A percentile compares a stretch with the other conserved stretches of the same genome.
phyloP scores from a whole-genome alignment of 371 early-diverging fungal genomes.

The Rhizopus microsporus region DNA sequence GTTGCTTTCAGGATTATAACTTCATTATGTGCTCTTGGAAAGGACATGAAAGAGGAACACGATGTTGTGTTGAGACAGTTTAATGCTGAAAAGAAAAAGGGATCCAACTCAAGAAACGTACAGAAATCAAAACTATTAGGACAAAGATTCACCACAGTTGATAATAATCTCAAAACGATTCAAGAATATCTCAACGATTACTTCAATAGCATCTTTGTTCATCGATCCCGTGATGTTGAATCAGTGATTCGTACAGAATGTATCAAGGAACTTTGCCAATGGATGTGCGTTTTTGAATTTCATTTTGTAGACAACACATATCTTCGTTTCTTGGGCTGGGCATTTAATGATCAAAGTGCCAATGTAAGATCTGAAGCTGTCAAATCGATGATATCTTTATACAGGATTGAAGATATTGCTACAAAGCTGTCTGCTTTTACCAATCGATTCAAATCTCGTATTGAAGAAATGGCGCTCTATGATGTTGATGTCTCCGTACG shows the following conservation, averaged over 20 bases:
- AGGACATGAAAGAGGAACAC: slow-evolving; percentile 57
- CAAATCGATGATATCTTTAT: slow-evolving; percentile 55
- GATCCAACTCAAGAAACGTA: slow-evolving; percentile 12
- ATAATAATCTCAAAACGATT: slow-evolving; percentile 33
- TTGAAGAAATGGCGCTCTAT: slow-evolving; percentile 81
- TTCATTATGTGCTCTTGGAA: slow-evolving; percentile 64
- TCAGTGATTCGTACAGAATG: slow-evolving; percentile 84
- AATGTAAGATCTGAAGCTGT: slow-evolving; percentile 67
- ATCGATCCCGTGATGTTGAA: slow-evolving; percentile 90
- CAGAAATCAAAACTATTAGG: slow-evolving; percentile 20
- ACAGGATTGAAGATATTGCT: slow-evolving; percentile 51
- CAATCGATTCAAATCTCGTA: slow-evolving; percentile 70
- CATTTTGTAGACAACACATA: slow-evolving; percentile 74
- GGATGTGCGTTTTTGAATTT: slow-evolving; percentile 73
- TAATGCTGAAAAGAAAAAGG: slow-evolving; percentile 30
- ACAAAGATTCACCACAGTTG: slow-evolving; percentile 17
- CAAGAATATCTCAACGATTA: slow-evolving; percentile 58
- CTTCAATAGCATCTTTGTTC: slow-evolving; percentile 82
- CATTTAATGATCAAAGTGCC: slow-evolving; percentile 76
- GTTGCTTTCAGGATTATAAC: slow-evolving; percentile 61
- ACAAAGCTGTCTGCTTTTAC: slow-evolving; percentile 69
- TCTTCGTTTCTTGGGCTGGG: slow-evolving; percentile 85
- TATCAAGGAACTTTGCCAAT: slow-evolving; percentile 73
- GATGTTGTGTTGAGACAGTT: slow-evolving; percentile 68
- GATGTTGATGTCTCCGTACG: slow-evolving; percentile 75